Percentiles rank a stretch among this genome's conserved stretches.
These are phyloP conservation scores for Exophiala spinifera DNA, from an alignment of 2,329 filamentous ascomycete species.

Conservation along the genomic window DNA sequence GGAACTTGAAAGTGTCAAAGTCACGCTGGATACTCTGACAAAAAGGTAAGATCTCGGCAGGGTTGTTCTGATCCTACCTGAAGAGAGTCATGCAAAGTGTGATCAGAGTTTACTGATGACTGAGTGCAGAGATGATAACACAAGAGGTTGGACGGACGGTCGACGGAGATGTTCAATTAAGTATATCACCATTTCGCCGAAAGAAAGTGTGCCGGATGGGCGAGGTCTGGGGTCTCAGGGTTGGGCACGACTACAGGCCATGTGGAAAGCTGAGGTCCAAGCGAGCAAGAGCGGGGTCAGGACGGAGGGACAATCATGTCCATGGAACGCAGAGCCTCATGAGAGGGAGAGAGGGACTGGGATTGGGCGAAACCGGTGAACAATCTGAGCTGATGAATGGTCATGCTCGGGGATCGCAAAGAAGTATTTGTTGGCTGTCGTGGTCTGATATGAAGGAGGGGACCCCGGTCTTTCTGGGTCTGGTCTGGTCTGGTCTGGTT, in stretches of 20 bases:
- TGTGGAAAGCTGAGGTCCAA: conserved; percentile 5
- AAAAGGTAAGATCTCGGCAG: conserved; percentile 1
- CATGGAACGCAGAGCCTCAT: conserved; percentile 13
- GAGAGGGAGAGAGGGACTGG: conserved; percentile 5
- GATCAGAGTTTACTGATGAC: conserved; percentile 4
- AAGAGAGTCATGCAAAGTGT: conserved; percentile 7
- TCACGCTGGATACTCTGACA: background rate
- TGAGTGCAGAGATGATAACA: conserved; percentile 13
- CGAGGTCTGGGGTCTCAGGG: no score
- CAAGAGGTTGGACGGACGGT: conserved; percentile 2
- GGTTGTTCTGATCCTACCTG: background rate
- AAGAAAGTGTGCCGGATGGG: no score
- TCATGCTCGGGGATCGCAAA: conserved; percentile 10
- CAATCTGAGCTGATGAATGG: background rate
- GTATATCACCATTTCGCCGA: no score
- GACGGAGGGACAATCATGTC: background rate
- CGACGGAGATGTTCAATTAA: conserved; percentile 5
- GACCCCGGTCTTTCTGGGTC: no score
- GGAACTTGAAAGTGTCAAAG: no score
- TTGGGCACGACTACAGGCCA: conserved; percentile 1
- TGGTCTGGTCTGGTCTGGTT: no score
- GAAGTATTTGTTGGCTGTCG: conserved; percentile 8
- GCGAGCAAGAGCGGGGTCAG: conserved; percentile 16
- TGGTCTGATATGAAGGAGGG: conserved; percentile 13
- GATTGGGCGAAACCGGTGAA: conserved; percentile 13